Percentiles rank a stretch among this genome's conserved stretches.
These are phyloP conservation scores for Exophiala calicioides DNA, from an alignment of 2,329 filamentous ascomycete species.

Conservation along the genomic window DNA sequence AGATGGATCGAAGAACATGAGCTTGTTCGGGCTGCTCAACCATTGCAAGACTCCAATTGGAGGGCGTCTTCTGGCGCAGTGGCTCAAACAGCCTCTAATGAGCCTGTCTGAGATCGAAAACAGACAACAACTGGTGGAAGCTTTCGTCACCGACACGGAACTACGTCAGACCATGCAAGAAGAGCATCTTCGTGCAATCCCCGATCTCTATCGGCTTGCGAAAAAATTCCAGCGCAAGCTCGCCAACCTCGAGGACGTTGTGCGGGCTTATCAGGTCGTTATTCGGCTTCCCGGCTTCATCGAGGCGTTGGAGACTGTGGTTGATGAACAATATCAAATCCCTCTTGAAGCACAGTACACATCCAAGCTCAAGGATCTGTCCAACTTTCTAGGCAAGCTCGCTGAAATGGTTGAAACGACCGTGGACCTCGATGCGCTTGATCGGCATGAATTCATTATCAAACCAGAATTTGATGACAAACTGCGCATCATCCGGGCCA, in stretches of 20 bases:
- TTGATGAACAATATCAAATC: conserved; percentile 90
- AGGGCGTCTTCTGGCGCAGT: conserved; percentile 85
- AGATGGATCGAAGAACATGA: conserved; percentile 97
- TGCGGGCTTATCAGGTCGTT: conserved; percentile 89
- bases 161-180: conserved; percentile 95
- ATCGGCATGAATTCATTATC: conserved; percentile 98
- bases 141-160: conserved; percentile 90
- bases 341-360: conserved; percentile 87
- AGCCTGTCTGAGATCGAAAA: conserved; percentile 83
- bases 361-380: conserved; percentile 73
- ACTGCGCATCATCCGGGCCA: conserved; percentile 82
- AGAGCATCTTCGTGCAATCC: conserved; percentile 87
- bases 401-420: conserved; percentile 99
- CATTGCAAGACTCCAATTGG: conserved; percentile 97
- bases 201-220: conserved; percentile 87
- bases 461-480: conserved; percentile 96
- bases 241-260: conserved; percentile 92
- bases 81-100: conserved; percentile 98
- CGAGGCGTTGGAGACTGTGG: conserved; percentile 83
- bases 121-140: conserved; percentile 90
- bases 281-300: conserved; percentile 91
- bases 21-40: conserved; percentile 87
- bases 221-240: conserved; percentile 93
- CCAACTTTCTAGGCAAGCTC: conserved; percentile 77
- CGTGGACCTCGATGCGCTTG: conserved; percentile 89